phyloP scores from a whole-genome alignment of 208 protist genomes.

The Herpetomonas samuelpessoai region DNA sequence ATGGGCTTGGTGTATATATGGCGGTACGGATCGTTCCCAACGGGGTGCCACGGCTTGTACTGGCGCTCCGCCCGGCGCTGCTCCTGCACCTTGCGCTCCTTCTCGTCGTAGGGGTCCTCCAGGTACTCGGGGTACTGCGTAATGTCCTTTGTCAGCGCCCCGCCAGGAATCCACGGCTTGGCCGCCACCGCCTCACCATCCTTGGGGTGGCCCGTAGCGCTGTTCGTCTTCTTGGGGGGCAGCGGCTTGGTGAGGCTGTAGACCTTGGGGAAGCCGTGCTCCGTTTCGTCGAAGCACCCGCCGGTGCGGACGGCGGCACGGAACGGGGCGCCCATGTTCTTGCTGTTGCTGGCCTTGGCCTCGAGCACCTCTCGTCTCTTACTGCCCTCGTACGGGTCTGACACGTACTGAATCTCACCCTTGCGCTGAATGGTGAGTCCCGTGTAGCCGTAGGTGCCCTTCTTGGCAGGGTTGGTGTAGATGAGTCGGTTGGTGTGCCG shows the following conservation, averaged over 20 bases:
- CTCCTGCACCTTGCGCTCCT: slow-evolving; percentile 69
- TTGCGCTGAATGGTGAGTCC: slow-evolving; percentile 78
- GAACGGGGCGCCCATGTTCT: slow-evolving; percentile 48
- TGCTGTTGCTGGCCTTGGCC: slow-evolving; percentile 20
- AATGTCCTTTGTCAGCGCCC: slow-evolving; percentile 63
- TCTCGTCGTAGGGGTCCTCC: slow-evolving; percentile 87
- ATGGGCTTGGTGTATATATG: slow-evolving; percentile 79
- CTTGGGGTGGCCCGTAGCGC: slow-evolving; percentile 14
- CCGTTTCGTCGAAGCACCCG: slow-evolving; percentile 75
- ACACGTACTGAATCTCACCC: slow-evolving; percentile 82
- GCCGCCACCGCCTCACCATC: slow-evolving; percentile 16
- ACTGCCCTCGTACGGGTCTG: slow-evolving; percentile 61
- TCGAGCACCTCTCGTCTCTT: slow-evolving; percentile 26
- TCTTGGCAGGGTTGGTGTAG: slow-evolving; percentile 81
- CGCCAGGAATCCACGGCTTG: slow-evolving; percentile 73
- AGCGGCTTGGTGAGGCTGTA: slow-evolving; percentile 76
- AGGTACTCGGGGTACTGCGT: slow-evolving; percentile 81
- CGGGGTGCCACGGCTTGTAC: slow-evolving; percentile 75
- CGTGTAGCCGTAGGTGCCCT: slow-evolving; percentile 85
- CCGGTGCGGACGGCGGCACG: slow-evolving; percentile 47
- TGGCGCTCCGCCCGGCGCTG: slow-evolving; percentile 51
- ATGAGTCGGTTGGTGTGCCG: slow-evolving; percentile 54
- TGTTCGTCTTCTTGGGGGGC: slow-evolving; percentile 44
- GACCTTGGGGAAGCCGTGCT: slow-evolving; percentile 77
- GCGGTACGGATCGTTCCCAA: slow-evolving; percentile 71